Conservation (phyloP, 306 rosid genomes). For the Cucumis sativus region Cucumber_9930_V3 NC_026655.2:18286501-18287000, state of each 20-base stretch:
- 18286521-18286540: constrained; percentile 1
- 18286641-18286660: not conserved
- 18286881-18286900: too few species aligned
- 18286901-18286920: too few species aligned
- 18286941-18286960: too few species aligned
- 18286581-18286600: not conserved
- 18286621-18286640: not conserved
- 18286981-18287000: too few species aligned
- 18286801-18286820: too few species aligned
- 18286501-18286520: constrained; percentile 59
- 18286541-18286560: not conserved
- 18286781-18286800: too few species aligned
- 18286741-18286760: not conserved
- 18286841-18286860: too few species aligned
- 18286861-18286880: too few species aligned
- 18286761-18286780: too few species aligned
- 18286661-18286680: not conserved
- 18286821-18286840: too few species aligned
- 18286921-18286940: too few species aligned
- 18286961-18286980: too few species aligned
- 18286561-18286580: not conserved
- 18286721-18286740: not conserved
- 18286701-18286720: not conserved
- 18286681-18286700: not conserved
- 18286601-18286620: not conserved